Conservation (phyloP, 164 flowering plant genomes). For the Platanus orientalis region DNA sequence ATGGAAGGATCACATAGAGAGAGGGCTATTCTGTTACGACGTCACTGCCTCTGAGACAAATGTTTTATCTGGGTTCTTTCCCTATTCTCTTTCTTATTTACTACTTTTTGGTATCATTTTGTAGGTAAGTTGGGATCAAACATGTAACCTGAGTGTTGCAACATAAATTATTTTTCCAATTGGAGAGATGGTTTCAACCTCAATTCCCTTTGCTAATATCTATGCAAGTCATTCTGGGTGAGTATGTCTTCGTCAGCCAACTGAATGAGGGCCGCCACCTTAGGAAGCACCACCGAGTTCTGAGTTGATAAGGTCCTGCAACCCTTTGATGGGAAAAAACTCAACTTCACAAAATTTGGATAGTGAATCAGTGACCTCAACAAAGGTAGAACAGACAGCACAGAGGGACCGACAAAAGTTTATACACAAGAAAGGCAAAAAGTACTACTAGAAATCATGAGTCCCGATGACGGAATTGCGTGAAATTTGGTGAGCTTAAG, state of each 20-base stretch:
- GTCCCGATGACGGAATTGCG: too few relatives aligned
- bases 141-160: background rate
- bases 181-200: background rate
- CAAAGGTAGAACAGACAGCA: too few relatives aligned
- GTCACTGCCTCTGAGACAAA: constrained; percentile 74
- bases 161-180: background rate
- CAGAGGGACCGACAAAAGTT: too few relatives aligned
- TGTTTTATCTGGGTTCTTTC: constrained; percentile 20
- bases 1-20: constrained; percentile 72
- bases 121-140: background rate
- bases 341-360: constrained; percentile 90
- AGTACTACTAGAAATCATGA: too few relatives aligned
- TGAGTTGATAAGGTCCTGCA: constrained; percentile 78
- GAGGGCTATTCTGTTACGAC: constrained; percentile 79
- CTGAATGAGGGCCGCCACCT: constrained; percentile 86
- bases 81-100: background rate
- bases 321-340: constrained; percentile 73
- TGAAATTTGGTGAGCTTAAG: too few relatives aligned
- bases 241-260: constrained; percentile 71
- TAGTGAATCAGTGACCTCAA: too few relatives aligned
- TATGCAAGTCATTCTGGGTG: constrained; percentile 39
- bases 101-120: background rate
- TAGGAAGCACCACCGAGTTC: constrained; percentile 85
- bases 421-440: too few relatives aligned
- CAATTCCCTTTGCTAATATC: background rate